Conservation (phyloP, 768 basidiomycete genomes). For the Crepidotus variabilis region DNA sequence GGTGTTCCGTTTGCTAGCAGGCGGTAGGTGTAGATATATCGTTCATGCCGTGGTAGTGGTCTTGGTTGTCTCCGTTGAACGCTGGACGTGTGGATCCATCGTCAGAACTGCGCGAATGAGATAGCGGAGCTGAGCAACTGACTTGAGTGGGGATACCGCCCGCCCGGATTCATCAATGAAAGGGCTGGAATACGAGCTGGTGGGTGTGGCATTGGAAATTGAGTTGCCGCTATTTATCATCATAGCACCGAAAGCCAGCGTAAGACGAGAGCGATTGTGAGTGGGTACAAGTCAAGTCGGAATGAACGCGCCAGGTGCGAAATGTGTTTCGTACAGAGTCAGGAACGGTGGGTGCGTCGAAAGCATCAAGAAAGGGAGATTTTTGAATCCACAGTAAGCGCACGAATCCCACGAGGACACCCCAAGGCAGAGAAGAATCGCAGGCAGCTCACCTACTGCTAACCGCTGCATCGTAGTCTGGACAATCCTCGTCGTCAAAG, state of each 20-base stretch:
- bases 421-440: no score
- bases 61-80: slow-evolving; percentile 17
- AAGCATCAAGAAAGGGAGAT: slow-evolving; percentile 1
- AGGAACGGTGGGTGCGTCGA: not conserved
- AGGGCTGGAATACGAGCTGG: slow-evolving; percentile 16
- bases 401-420: slow-evolving; percentile 11
- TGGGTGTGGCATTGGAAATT: slow-evolving; percentile 21
- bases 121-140: not conserved
- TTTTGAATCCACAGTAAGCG: slow-evolving; percentile 15
- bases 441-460: slow-evolving; percentile 33
- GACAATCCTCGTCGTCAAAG: slow-evolving; percentile 31
- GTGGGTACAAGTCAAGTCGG: not conserved
- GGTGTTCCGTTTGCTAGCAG: slow-evolving; percentile 40
- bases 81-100: slow-evolving; percentile 5
- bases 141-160: slow-evolving; percentile 10
- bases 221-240: slow-evolving; percentile 15
- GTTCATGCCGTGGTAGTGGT: slow-evolving; percentile 30
- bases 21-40: slow-evolving; percentile 52
- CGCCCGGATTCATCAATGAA: slow-evolving; percentile 13
- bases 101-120: not conserved
- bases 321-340: not conserved
- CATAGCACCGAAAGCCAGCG: not conserved
- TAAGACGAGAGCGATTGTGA: not conserved
- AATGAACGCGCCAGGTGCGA: not conserved
- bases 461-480: slow-evolving; percentile 35